phyloP scores from a whole-genome alignment of 2,329 filamentous ascomycete species.

The Saccharata proteae region DNA sequence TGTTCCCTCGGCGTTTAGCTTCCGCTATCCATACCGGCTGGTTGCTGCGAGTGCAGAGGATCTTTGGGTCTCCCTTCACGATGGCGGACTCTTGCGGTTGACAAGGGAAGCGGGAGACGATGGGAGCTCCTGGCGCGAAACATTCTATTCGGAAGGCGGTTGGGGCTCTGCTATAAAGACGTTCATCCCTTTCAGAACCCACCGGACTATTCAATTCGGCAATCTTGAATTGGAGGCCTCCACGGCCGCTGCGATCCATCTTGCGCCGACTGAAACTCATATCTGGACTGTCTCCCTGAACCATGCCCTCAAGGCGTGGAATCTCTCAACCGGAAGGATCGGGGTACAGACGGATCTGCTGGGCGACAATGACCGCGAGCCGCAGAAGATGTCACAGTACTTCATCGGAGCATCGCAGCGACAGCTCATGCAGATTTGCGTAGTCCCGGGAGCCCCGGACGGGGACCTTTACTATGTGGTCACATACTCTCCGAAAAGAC shows the following conservation, averaged over 20 bases:
- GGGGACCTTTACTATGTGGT: slow-evolving; percentile 50
- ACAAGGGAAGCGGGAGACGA: slow-evolving; percentile 18
- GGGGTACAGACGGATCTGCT: slow-evolving; percentile 68
- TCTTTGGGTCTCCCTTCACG: slow-evolving; percentile 67
- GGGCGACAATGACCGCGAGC: slow-evolving; percentile 42
- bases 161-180: slow-evolving; percentile 53
- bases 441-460: slow-evolving; percentile 37
- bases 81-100: slow-evolving; percentile 63
- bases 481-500: slow-evolving; percentile 78
- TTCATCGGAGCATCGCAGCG: slow-evolving; percentile 67
- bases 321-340: slow-evolving; percentile 67
- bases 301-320: slow-evolving; percentile 83
- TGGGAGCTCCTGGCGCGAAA: slow-evolving; percentile 49
- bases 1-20: slow-evolving; percentile 58
- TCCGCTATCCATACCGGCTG: slow-evolving; percentile 71
- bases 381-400: slow-evolving; percentile 60
- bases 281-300: slow-evolving; percentile 79
- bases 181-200: slow-evolving; percentile 45
- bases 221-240: slow-evolving; percentile 50
- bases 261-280: slow-evolving; percentile 37
- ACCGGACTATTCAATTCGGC: slow-evolving; percentile 51
- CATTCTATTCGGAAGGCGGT: slow-evolving; percentile 60
- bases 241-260: slow-evolving; percentile 48
- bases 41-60: slow-evolving; percentile 61
- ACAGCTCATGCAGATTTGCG: slow-evolving; percentile 63